These are phyloP conservation scores for Solanum dulcamara DNA, from an alignment of 257 asterid species.

Conservation along the genomic window DNA sequence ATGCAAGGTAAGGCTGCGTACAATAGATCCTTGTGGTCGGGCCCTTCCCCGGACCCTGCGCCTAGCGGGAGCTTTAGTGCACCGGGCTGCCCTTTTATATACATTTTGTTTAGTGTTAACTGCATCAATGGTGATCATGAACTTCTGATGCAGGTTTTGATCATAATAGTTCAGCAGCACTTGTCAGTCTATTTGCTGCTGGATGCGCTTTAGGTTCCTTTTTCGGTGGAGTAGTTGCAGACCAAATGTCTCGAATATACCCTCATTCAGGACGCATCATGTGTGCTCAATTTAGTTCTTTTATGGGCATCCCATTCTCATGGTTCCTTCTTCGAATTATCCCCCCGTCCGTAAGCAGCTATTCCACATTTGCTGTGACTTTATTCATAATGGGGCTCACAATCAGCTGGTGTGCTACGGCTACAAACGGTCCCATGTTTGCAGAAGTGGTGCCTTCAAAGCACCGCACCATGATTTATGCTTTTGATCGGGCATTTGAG, in stretches of 20 bases:
- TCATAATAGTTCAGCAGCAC: conserved; percentile 71
- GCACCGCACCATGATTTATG: conserved; percentile 93
- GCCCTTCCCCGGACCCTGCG: no score
- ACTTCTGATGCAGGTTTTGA: conserved; percentile 61
- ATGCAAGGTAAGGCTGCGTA: no score
- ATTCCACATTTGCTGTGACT: conserved; percentile 48
- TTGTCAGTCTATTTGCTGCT: conserved; percentile 77
- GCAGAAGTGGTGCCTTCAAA: conserved; percentile 94
- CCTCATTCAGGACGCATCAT: conserved; percentile 72
- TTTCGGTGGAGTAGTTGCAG: conserved; percentile 83
- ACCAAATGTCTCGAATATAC: conserved; percentile 49
- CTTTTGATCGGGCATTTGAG: conserved; percentile 89
- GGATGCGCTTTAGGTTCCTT: conserved; percentile 93
- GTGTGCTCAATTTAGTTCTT: conserved; percentile 91
- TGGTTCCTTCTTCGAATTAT: conserved; percentile 59
- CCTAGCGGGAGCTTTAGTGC: no score
- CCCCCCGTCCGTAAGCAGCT: conserved; percentile 59
- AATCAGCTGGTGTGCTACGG: conserved; percentile 92
- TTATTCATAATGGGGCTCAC: conserved; percentile 80
- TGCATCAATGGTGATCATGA: neutral
- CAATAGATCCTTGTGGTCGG: no score
- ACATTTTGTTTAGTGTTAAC: neutral
- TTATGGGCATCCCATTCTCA: conserved; percentile 91
- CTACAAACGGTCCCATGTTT: conserved; percentile 87
- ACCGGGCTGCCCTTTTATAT: no score